A percentile compares a stretch with the other conserved stretches of the same genome.
These are phyloP conservation scores for Candida tammaniensis DNA, from an alignment of 805 yeast species.

Conservation along the genomic window DNA sequence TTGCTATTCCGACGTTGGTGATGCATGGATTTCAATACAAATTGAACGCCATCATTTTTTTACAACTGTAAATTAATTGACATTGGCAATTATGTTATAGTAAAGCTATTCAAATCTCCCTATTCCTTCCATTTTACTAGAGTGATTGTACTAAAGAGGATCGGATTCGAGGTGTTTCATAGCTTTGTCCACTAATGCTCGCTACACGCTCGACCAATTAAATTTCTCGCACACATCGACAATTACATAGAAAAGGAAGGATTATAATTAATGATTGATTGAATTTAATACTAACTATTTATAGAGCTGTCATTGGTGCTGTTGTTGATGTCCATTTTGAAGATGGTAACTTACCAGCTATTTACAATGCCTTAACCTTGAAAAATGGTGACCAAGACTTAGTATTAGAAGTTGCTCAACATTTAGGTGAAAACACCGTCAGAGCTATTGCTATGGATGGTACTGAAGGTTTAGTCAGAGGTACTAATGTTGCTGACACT, in stretches of 20 bases:
- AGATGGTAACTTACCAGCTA: slow-evolving; percentile 95
- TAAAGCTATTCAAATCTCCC: too few species aligned
- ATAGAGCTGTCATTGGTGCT: slow-evolving; percentile 97
- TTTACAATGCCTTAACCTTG: slow-evolving; percentile 93
- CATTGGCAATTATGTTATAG: too few species aligned
- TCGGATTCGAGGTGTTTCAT: too few species aligned
- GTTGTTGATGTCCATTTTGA: slow-evolving; percentile 98
- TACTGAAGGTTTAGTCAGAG: slow-evolving; percentile 99
- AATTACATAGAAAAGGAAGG: slow-evolving; percentile 91
- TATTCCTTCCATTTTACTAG: too few species aligned
- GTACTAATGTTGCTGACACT: slow-evolving; percentile 86
- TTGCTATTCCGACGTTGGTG: too few species aligned
- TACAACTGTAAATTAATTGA: too few species aligned
- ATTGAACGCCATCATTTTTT: too few species aligned
- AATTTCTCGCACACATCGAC: too few species aligned
- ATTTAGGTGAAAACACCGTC: slow-evolving; percentile 99
- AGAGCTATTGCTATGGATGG: slow-evolving; percentile 99
- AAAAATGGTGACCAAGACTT: slow-evolving; percentile 74
- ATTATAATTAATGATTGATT: slow-evolving; percentile 42
- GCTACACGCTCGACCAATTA: too few species aligned
- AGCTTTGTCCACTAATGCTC: too few species aligned
- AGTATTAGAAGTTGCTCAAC: slow-evolving; percentile 98
- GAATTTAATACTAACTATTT: slow-evolving; percentile 29
- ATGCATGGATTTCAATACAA: too few species aligned
- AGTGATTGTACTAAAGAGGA: too few species aligned